Conservation (phyloP, 257 asterid genomes). For the Gynochthodes officinalis region DNA sequence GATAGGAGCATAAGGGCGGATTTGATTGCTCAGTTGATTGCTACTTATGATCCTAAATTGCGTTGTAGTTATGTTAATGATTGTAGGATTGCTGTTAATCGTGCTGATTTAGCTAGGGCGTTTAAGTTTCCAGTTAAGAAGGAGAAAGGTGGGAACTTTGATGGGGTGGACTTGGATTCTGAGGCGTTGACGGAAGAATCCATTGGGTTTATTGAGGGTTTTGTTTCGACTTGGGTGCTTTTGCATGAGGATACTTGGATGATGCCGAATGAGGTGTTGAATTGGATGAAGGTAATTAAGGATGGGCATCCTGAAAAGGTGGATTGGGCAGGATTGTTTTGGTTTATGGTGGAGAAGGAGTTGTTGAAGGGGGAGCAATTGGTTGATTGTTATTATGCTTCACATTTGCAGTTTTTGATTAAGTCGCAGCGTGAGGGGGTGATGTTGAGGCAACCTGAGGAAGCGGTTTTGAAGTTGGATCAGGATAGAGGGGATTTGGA, state of each 20-base stretch:
- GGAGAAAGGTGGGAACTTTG: slow-evolving; percentile 42
- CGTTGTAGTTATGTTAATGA: slow-evolving; percentile 50
- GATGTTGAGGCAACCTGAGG: slow-evolving; percentile 27
- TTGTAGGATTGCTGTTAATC: slow-evolving; percentile 39
- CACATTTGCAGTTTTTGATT: slow-evolving; percentile 75
- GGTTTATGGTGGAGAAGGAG: slow-evolving; percentile 95
- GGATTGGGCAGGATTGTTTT: slow-evolving; percentile 79
- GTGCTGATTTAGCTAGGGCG: slow-evolving; percentile 76
- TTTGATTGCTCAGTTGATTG: slow-evolving; percentile 66
- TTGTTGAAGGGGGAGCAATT: slow-evolving; percentile 58
- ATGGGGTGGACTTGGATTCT: slow-evolving; percentile 45
- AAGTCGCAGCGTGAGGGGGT: slow-evolving; percentile 47
- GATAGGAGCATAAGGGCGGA: slow-evolving; percentile 59
- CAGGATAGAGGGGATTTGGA: slow-evolving; percentile 27
- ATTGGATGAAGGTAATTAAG: slow-evolving; percentile 55
- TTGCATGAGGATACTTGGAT: slow-evolving; percentile 80
- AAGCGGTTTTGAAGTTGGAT: slow-evolving; percentile 22
- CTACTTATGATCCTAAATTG: slow-evolving; percentile 44
- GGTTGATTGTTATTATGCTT: slow-evolving; percentile 70
- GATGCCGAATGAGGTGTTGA: slow-evolving; percentile 62
- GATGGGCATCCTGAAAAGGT: slow-evolving; percentile 85
- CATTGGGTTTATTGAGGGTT: slow-evolving; percentile 38
- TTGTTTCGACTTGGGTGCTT: slow-evolving; percentile 66
- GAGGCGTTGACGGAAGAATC: slow-evolving; percentile 51
- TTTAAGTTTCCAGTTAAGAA: slow-evolving; percentile 55